These are phyloP conservation scores for Scedosporium aurantiacum DNA, from an alignment of 2,329 filamentous ascomycete genomes.

Conservation along the genomic window DNA sequence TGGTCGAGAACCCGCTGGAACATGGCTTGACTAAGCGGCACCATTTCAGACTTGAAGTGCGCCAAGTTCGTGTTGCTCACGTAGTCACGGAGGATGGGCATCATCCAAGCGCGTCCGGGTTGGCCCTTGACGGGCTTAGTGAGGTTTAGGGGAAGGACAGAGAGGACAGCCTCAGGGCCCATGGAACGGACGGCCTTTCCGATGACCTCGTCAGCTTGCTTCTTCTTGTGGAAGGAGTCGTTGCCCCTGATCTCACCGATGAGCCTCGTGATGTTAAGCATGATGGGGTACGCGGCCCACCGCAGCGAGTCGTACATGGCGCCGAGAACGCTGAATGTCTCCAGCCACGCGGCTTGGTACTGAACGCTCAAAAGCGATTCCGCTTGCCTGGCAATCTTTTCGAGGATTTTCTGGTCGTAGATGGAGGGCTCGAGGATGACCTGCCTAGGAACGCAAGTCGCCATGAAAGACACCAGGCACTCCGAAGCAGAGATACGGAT, in stretches of 20 bases:
- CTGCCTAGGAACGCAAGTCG: slow-evolving; percentile 74
- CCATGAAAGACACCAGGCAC: slow-evolving; percentile 85
- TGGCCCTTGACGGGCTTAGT: slow-evolving; percentile 64
- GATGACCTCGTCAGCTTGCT: slow-evolving; percentile 84
- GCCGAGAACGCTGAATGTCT: slow-evolving; percentile 80
- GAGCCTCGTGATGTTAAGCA: slow-evolving; percentile 63
- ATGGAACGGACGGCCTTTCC: slow-evolving; percentile 80
- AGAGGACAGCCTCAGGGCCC: slow-evolving; percentile 75
- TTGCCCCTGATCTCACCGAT: slow-evolving; percentile 82
- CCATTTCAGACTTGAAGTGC: slow-evolving; percentile 77
- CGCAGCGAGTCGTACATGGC: slow-evolving; percentile 79
- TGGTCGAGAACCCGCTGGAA: slow-evolving; percentile 83
- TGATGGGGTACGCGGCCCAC: slow-evolving; percentile 73
- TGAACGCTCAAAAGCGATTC: slow-evolving; percentile 74
- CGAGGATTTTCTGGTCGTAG: slow-evolving; percentile 81
- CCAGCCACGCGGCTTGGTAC: slow-evolving; percentile 88
- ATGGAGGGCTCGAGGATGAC: slow-evolving; percentile 82
- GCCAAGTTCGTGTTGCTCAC: slow-evolving; percentile 77
- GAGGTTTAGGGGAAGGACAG: slow-evolving; percentile 77
- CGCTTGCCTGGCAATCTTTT: slow-evolving; percentile 65
- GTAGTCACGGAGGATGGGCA: slow-evolving; percentile 81
- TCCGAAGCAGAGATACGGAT: slow-evolving; percentile 92
- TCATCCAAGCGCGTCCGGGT: slow-evolving; percentile 83
- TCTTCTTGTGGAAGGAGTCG: slow-evolving; percentile 84
- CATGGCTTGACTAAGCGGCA: slow-evolving; percentile 80